Evolutionary conservation across 768 basidiomycete species (phyloP).

Genomic region (Lactifluus subvellereus): DNA sequence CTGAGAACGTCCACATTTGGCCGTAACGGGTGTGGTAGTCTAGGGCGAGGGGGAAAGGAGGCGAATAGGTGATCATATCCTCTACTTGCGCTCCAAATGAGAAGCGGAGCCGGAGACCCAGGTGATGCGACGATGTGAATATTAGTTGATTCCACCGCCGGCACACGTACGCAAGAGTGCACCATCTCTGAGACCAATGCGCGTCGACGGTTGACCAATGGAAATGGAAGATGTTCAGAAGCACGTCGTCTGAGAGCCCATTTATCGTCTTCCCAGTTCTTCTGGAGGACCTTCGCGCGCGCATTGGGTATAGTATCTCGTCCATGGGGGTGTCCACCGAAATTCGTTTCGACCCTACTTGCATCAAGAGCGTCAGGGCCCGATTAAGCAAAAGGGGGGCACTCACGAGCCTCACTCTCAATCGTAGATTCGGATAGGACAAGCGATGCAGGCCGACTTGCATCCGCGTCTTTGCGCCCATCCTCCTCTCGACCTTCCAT

Average conservation of each 20-base stretch:
- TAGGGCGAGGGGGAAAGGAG: neutral
- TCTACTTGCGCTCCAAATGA: neutral
- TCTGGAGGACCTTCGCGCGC: neutral
- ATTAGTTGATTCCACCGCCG: neutral
- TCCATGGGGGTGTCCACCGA: neutral
- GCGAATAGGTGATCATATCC: neutral
- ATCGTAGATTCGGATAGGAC: too few species aligned
- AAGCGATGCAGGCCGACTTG: too few species aligned
- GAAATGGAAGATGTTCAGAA: neutral
- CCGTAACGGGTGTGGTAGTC: neutral
- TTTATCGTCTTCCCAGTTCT: neutral
- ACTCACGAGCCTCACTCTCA: too few species aligned
- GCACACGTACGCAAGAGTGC: neutral
- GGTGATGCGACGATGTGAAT: neutral
- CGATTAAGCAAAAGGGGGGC: too few species aligned
- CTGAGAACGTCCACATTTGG: neutral
- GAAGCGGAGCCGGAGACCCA: neutral
- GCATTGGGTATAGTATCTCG: neutral
- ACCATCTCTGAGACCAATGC: neutral
- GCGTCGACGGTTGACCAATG: neutral
- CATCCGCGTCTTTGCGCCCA: too few species aligned
- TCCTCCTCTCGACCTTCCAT: too few species aligned
- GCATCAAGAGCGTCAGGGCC: too few species aligned
- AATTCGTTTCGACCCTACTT: neutral
- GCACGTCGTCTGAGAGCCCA: neutral